Base-by-base conservation (phyloP, 129 eudicot genomes). In the Chrysanthemum lavandulifolium region DNA sequence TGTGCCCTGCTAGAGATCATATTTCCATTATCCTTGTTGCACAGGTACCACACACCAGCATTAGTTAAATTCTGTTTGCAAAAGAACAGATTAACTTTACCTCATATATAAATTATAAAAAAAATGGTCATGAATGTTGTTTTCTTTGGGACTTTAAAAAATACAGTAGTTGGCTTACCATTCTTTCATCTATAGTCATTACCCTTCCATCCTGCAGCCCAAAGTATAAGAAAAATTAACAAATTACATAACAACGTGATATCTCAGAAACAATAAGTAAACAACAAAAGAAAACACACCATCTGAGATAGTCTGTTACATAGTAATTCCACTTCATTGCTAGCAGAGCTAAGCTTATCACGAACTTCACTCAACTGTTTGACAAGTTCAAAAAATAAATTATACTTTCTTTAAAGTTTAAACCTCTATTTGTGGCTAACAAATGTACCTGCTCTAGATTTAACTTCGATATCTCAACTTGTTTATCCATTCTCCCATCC, bases 401-500 rank as follows among this genome's bases (percentile, higher is more conserved):
- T 69, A 23, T 51, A 45, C 21, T 47, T 21, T 62, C 31, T 27
- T 51, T 71, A 49, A 19, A 47, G 31, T 10, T 9, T 43, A 31
- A 47, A 64, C 47, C 40, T 19, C 47, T 52, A 62, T 53, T 36
- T 19, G 14, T 29, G 56, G 14, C 52, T 43, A 63, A 63, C 43
- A 67, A 33, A 65, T 74, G 18, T 82, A 93, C 96, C 82, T 89
- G 90, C 13, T 77, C 78, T 68, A 65, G 79, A 54, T 87, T 84
- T 75, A 74, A 64, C 66, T 87, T 87, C 25, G 92, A 77, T 31
- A 82, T 62, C 69, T 93, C 86, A 50, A 84, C 77, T 87, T 89
- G 95, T 19, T 87, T 83, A 75, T 90, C 91, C 62, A 90, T 54
- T 73, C 85, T 89, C 12, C 83, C 90, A 49, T 93, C 90, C 83